A percentile compares a stretch with the other conserved stretches of the same genome.
Evolutionary conservation across 2,329 filamentous ascomycete species (phyloP).

Genomic region (Microdochium nivale): DNA sequence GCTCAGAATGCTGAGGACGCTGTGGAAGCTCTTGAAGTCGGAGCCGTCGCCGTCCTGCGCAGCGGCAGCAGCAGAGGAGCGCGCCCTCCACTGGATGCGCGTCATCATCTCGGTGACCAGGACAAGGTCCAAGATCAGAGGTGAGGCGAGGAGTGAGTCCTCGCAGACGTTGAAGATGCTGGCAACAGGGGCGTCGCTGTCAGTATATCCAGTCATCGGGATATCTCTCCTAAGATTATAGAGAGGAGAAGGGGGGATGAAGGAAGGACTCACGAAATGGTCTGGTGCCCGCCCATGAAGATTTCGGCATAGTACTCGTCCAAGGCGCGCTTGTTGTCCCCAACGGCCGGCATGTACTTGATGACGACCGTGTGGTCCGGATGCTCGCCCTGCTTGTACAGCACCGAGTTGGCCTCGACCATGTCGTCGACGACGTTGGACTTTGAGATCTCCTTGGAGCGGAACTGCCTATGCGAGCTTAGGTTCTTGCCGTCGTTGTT

Average conservation of each 20-base stretch:
- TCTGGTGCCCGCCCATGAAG: conserved; percentile 97
- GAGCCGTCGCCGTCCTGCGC: neutral
- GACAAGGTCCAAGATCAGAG: conserved; percentile 94
- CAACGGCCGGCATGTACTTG: conserved; percentile 99
- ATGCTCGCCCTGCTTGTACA: conserved; percentile 89
- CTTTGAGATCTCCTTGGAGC: conserved; percentile 99
- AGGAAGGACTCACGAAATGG: conserved; percentile 57
- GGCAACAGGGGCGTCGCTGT: conserved; percentile 1
- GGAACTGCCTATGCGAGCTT: conserved; percentile 96
- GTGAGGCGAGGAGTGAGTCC: conserved; percentile 91
- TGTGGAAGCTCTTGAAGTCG: conserved; percentile 91
- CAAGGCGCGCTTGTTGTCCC: conserved; percentile 96
- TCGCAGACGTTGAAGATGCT: conserved; percentile 98
- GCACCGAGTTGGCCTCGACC: conserved; percentile 87
- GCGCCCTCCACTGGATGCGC: conserved; percentile 82
- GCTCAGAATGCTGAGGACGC: conserved; percentile 90
- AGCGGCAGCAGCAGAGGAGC: conserved; percentile 28
- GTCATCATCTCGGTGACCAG: conserved; percentile 97
- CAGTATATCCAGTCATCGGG: conserved; percentile 9
- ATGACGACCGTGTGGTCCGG: conserved; percentile 98
- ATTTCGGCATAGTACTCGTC: conserved; percentile 99
- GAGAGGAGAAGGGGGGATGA: neutral
- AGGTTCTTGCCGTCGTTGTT: conserved; percentile 99
- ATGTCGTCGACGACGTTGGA: conserved; percentile 99
- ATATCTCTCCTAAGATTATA: neutral